Percentiles rank a stretch among this genome's conserved stretches.
These are phyloP conservation scores for Kodamaea leandrae DNA, from an alignment of 805 yeast species.

Conservation along the genomic window DNA sequence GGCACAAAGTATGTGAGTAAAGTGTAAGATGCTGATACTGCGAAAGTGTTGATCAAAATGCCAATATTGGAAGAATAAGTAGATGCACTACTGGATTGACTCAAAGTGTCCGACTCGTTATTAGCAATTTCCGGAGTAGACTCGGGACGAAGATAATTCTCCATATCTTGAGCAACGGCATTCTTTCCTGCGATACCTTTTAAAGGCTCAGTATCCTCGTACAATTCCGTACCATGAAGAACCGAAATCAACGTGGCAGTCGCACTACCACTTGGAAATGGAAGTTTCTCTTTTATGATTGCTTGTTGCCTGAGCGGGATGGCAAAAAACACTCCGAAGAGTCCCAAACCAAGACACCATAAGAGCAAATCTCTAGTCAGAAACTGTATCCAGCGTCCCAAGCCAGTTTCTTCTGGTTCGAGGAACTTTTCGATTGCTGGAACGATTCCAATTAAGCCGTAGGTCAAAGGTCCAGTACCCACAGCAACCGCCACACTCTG, in stretches of 20 bases:
- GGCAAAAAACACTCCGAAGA: slow-evolving; percentile 95
- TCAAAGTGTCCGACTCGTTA: background rate
- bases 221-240: slow-evolving; percentile 66
- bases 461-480: slow-evolving; percentile 96
- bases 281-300: slow-evolving; percentile 79
- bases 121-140: background rate
- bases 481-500: slow-evolving; percentile 95
- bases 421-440: slow-evolving; percentile 94
- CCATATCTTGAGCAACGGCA: slow-evolving; percentile 9
- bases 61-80: slow-evolving; percentile 55
- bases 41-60: slow-evolving; percentile 60
- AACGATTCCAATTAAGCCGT: slow-evolving; percentile 90
- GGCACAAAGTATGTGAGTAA: slow-evolving; percentile 72
- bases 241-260: slow-evolving; percentile 92
- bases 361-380: slow-evolving; percentile 54
- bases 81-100: slow-evolving; percentile 1
- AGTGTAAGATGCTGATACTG: slow-evolving; percentile 70
- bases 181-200: slow-evolving; percentile 2
- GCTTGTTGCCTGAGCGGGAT: slow-evolving; percentile 84
- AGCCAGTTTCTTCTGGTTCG: slow-evolving; percentile 74
- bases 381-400: slow-evolving; percentile 35
- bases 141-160: slow-evolving; percentile 9
- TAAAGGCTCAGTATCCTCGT: slow-evolving; percentile 27
- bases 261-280: slow-evolving; percentile 94
- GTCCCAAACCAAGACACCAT: slow-evolving; percentile 87